A percentile compares a stretch with the other conserved stretches of the same genome.
Evolutionary conservation across 148 eudicot genomes (phyloP).

Genomic region (Rhododendron henanense): DNA sequence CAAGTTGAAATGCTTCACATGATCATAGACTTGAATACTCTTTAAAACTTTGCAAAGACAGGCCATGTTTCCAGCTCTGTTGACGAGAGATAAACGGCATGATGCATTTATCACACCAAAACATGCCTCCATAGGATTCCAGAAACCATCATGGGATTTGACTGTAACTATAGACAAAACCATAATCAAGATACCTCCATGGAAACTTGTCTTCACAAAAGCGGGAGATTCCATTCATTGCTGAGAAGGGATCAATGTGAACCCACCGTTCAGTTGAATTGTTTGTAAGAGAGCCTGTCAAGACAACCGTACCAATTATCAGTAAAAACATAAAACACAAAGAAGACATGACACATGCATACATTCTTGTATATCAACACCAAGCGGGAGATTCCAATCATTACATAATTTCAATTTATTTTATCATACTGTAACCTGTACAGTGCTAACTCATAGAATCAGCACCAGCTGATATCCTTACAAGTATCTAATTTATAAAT

Average conservation of each 20-base stretch:
- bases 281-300: slow-evolving; percentile 43
- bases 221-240: slow-evolving; percentile 88
- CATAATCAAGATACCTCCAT: slow-evolving; percentile 61
- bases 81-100: neutral
- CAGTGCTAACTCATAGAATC: neutral
- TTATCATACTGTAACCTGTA: neutral
- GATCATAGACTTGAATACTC: neutral
- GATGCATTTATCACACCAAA: neutral
- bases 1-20: neutral
- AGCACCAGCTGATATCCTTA: neutral
- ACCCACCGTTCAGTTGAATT: slow-evolving; percentile 51
- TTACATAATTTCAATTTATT: neutral
- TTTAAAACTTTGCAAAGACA: neutral
- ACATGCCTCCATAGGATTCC: neutral
- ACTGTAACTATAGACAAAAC: neutral
- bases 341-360: neutral
- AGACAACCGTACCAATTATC: slow-evolving; percentile 8
- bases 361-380: neutral
- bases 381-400: neutral
- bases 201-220: slow-evolving; percentile 68
- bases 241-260: slow-evolving; percentile 88
- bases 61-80: neutral
- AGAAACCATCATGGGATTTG: neutral
- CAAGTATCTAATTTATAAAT: neutral
- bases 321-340: neutral